These are phyloP conservation scores for Pyronema domesticum DNA, from an alignment of 495 filamentous ascomycete species.

Conservation along the genomic window DNA sequence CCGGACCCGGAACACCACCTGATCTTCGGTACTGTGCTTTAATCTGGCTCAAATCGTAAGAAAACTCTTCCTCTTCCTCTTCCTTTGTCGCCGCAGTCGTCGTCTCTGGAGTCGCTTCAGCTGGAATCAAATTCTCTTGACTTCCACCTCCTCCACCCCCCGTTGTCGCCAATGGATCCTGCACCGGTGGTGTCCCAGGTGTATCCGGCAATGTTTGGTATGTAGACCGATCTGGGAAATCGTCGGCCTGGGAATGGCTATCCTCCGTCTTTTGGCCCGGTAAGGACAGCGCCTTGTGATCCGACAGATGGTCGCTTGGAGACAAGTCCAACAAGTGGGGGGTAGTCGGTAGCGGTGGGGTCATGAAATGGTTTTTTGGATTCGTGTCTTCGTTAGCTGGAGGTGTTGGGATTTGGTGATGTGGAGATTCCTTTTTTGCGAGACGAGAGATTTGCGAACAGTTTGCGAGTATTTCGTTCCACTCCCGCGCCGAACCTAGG, in stretches of 20 bases:
- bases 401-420: too few relatives aligned
- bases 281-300: neutral
- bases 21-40: neutral
- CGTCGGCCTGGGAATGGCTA: neutral
- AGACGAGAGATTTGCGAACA: too few relatives aligned
- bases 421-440: too few relatives aligned
- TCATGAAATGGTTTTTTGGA: too few relatives aligned
- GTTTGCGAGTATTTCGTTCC: too few relatives aligned
- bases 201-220: conserved; percentile 2
- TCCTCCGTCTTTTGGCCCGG: neutral
- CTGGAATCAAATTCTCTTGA: neutral
- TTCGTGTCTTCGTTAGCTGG: too few relatives aligned
- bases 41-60: neutral
- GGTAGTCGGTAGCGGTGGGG: neutral
- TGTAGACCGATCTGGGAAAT: conserved; percentile 1
- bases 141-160: neutral
- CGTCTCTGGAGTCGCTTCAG: neutral
- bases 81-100: neutral
- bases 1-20: neutral
- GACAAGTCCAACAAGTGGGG: conserved; percentile 4
- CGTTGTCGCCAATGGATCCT: neutral
- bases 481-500: too few relatives aligned
- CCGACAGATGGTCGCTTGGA: neutral
- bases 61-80: neutral
- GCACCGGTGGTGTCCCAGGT: neutral